Evolutionary conservation across 108 stramenopile genomes (phyloP), one percentile per base, ranked within the genome.

Genomic region (Cylindrotheca closterium): DNA sequence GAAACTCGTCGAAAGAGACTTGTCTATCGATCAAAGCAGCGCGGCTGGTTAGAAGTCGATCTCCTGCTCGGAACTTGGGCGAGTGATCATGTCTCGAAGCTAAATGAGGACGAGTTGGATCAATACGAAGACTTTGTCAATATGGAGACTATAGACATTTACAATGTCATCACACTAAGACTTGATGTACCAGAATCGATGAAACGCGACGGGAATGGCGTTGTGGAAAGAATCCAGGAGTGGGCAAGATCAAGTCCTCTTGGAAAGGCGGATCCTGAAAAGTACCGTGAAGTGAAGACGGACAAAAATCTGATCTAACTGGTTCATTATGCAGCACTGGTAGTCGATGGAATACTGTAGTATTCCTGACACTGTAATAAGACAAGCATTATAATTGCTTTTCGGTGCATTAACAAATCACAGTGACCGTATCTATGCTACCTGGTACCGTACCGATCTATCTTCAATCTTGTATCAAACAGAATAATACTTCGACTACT

Each of bases 31-130:
- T 80, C 94, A 58, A 99, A 99, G 65, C 99, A 99, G 77, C 73
- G 99, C 1, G 99, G 99, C 29, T 99, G 99, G 95, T 74, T 96
- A 19, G 94, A 96, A 77, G 98, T 99, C 5, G 99, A 99, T 75
- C 65, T 99, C 2, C 73, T 99, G 18, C 69, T 99, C 55, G 99
- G 99, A 26, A 96, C 96, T 3, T 99, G 97, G 97, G 99, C 99
- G 26, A 68, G 70, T 48, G 79, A 95, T 55, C 83, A 98, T 76
- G 97, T 99, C 0, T 73, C 83, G 8, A 51, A 19, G 1, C 71
- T 99, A 18, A 51, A 78, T 1, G 47, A 60, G 15, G 78, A 80
- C 30, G 93, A 99, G 69, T 56, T 97, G 32, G 93, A 96, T 65
- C 67, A 98, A 49, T 99, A 91, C 72, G 98, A 99, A 74, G 73